Conservation (phyloP, 257 asterid genomes). For the Ophiorrhiza pumila region DNA sequence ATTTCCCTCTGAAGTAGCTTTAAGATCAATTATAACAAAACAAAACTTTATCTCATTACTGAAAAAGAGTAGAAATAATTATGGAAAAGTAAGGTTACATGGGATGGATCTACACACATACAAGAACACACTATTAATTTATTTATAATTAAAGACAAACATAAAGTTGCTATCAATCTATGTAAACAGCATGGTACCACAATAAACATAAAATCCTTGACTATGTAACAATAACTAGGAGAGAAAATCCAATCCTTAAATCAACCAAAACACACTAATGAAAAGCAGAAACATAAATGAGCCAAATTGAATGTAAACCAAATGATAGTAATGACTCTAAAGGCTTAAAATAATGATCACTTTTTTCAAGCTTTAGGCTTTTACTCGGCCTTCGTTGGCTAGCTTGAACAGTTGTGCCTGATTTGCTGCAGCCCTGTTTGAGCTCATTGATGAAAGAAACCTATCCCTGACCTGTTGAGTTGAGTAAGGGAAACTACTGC, state of each 20-base stretch:
- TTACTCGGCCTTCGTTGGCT: conserved; percentile 69
- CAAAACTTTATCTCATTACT: neutral
- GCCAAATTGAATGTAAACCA: conserved; percentile 24
- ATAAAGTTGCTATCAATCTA: neutral
- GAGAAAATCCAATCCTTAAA: conserved; percentile 19
- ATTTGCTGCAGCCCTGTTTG: conserved; percentile 68
- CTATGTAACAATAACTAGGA: neutral
- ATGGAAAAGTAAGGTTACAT: neutral
- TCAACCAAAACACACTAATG: conserved; percentile 17
- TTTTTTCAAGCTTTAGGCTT: conserved; percentile 38
- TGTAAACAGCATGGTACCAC: conserved; percentile 4
- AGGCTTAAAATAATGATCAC: conserved; percentile 9
- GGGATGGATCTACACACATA: neutral
- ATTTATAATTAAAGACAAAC: conserved; percentile 2
- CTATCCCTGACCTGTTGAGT: conserved; percentile 65
- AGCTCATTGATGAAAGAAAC: conserved; percentile 56
- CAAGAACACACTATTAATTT: neutral
- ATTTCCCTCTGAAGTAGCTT: no score
- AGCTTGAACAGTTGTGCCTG: conserved; percentile 77
- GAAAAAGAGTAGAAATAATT: neutral
- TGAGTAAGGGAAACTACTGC: conserved; percentile 60
- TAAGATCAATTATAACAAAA: no score
- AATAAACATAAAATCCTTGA: conserved; percentile 2
- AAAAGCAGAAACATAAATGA: conserved; percentile 12
- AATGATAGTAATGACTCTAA: conserved; percentile 2